Evolutionary conservation across 257 asterid genomes (phyloP).

Genomic region (Gentiana dahurica): DNA sequence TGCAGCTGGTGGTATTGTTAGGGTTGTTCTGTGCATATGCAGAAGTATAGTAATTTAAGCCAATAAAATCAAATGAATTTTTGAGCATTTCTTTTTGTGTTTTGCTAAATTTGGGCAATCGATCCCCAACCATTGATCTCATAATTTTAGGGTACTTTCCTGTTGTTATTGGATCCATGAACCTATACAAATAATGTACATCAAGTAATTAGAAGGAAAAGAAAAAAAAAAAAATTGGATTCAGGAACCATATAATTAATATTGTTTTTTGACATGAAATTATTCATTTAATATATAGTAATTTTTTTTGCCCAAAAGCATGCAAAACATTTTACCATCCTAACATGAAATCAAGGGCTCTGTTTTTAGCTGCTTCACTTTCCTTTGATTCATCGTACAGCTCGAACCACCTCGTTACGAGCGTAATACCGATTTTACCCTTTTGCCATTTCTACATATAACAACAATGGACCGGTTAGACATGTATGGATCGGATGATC

Average conservation of each 20-base stretch:
- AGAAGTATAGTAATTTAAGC: constrained; percentile 16
- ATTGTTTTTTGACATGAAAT: not conserved
- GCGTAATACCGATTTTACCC: constrained; percentile 18
- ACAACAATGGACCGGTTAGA: not conserved
- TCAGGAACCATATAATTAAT: not conserved
- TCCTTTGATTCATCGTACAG: constrained; percentile 4
- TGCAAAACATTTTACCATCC: constrained; percentile 32
- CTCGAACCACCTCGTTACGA: constrained; percentile 15
- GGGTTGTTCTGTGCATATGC: constrained; percentile 10
- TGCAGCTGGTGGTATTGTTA: not conserved
- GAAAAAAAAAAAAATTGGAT: not conserved
- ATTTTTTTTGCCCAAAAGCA: not conserved
- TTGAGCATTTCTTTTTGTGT: constrained; percentile 10
- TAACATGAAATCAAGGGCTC: constrained; percentile 41
- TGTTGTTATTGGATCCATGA: constrained; percentile 13
- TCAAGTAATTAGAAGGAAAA: too few species aligned
- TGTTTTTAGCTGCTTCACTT: constrained; percentile 4
- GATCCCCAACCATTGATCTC: constrained; percentile 10
- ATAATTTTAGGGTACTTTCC: constrained; percentile 14
- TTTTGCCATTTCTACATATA: constrained; percentile 6
- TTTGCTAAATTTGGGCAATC: constrained; percentile 11
- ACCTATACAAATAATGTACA: constrained; percentile 5
- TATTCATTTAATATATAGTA: too few species aligned
- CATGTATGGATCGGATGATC: too few species aligned
- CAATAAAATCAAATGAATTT: constrained; percentile 15